Percentiles rank a stretch among this genome's conserved stretches.
Evolutionary conservation across 2,329 filamentous ascomycete species (phyloP).

Genomic region (Beauveria rudraprayagi): DNA sequence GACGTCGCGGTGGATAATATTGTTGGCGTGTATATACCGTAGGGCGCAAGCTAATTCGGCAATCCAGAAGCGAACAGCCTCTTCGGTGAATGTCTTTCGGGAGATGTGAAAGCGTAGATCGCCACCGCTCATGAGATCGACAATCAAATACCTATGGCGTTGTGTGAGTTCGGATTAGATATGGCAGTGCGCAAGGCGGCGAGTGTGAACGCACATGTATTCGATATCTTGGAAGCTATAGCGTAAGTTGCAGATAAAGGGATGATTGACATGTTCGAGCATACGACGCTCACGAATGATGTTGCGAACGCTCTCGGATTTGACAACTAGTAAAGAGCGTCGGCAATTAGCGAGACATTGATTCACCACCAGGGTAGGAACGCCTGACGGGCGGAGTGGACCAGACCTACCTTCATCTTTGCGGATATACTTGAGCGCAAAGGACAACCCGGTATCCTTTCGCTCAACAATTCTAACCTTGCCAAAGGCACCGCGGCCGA

Average conservation of each 20-base stretch:
- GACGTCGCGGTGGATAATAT: conserved; percentile 84
- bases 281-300: conserved; percentile 96
- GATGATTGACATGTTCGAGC: conserved; percentile 96
- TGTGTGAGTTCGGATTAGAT: neutral
- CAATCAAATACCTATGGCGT: conserved; percentile 74
- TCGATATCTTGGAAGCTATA: conserved; percentile 99
- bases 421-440: conserved; percentile 95
- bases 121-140: conserved; percentile 96
- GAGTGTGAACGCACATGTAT: conserved; percentile 65
- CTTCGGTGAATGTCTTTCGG: conserved; percentile 94
- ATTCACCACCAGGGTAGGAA: neutral
- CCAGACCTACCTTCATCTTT: conserved; percentile 84
- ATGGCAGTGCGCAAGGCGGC: neutral
- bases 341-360: conserved; percentile 17
- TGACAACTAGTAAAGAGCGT: conserved; percentile 59
- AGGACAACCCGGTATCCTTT: conserved; percentile 88
- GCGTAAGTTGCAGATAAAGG: conserved; percentile 94
- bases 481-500: conserved; percentile 95
- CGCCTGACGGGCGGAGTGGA: neutral
- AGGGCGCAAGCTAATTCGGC: conserved; percentile 87
- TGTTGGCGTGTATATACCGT: conserved; percentile 75
- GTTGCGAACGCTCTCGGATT: conserved; percentile 94
- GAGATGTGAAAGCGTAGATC: conserved; percentile 97
- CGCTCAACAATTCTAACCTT: conserved; percentile 98
- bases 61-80: conserved; percentile 95